Percentiles rank a stretch among this genome's conserved stretches.
These are phyloP conservation scores for Entomophthora muscae DNA, from an alignment of 371 early-diverging fungal genomes.

Conservation along the genomic window DNA sequence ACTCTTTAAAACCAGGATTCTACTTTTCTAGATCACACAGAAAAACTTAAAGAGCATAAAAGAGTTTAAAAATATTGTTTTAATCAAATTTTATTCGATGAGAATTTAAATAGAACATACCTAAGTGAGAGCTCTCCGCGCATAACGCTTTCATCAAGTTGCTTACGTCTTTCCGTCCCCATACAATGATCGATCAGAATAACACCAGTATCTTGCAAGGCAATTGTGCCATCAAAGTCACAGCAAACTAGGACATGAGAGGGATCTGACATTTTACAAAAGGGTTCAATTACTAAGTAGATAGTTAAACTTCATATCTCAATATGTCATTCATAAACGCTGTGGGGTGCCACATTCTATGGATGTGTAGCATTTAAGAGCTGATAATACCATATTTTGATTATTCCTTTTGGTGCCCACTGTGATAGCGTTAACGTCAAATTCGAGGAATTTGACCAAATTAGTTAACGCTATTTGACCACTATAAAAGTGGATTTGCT, in stretches of 20 bases:
- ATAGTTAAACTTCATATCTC: no score
- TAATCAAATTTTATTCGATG: background rate
- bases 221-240: slow-evolving; percentile 21
- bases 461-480: no score
- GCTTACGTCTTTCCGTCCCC: slow-evolving; percentile 13
- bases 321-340: no score
- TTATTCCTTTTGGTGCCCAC: no score
- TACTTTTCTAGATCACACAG: slow-evolving; percentile 9
- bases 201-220: slow-evolving; percentile 17
- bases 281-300: no score
- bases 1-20: background rate
- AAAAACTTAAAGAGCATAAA: background rate
- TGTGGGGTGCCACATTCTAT: no score
- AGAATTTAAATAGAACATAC: no score
- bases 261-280: background rate
- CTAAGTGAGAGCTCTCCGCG: background rate
- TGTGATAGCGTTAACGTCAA: no score
- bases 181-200: slow-evolving; percentile 18
- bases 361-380: no score
- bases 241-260: slow-evolving; percentile 14
- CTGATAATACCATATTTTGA: no score
- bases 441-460: no score
- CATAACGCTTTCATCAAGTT: slow-evolving; percentile 12
- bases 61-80: background rate
- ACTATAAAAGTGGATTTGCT: no score